These are phyloP conservation scores for Fusarium veterinarium DNA, from an alignment of 2,329 filamentous ascomycete genomes.

Conservation along the genomic window DNA sequence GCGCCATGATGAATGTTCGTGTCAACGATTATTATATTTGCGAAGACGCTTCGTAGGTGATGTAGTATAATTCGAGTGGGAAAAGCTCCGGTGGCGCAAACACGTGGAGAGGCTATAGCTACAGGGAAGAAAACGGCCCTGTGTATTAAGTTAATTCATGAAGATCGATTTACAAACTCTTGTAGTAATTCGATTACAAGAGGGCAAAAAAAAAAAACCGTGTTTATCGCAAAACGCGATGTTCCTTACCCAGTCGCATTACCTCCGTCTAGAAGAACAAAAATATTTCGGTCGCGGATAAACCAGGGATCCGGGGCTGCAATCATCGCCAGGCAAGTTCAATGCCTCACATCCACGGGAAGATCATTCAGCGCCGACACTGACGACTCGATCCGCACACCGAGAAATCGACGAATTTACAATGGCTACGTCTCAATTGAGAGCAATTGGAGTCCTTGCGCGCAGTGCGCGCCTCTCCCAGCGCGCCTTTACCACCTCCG, in stretches of 20 bases:
- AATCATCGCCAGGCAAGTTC: constrained; percentile 25
- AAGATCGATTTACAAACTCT: not conserved
- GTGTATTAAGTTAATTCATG: not conserved
- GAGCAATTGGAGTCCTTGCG: constrained; percentile 57
- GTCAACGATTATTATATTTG: not conserved
- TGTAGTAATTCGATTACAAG: not conserved
- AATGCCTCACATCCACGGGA: constrained; percentile 41
- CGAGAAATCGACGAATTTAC: constrained; percentile 37
- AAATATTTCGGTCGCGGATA: constrained; percentile 44
- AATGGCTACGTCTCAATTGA: constrained; percentile 61
- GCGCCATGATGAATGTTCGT: constrained; percentile 53
- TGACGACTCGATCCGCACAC: constrained; percentile 45
- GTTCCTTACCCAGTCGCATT: constrained; percentile 8
- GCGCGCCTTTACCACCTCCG: constrained; percentile 62
- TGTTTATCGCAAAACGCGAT: constrained; percentile 16
- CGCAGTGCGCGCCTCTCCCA: constrained; percentile 57
- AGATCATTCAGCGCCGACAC: constrained; percentile 35
- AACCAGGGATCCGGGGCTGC: constrained; percentile 31
- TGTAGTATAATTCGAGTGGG: not conserved
- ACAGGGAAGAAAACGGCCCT: not conserved
- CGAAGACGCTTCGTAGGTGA: constrained; percentile 4
- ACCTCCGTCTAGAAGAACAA: not conserved
- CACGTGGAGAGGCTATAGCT: not conserved
- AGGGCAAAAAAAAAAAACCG: not conserved
- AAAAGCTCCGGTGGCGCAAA: constrained; percentile 2